Conservation (phyloP, 2,329 filamentous ascomycete genomes). For the Talaromyces sp. region DNA sequence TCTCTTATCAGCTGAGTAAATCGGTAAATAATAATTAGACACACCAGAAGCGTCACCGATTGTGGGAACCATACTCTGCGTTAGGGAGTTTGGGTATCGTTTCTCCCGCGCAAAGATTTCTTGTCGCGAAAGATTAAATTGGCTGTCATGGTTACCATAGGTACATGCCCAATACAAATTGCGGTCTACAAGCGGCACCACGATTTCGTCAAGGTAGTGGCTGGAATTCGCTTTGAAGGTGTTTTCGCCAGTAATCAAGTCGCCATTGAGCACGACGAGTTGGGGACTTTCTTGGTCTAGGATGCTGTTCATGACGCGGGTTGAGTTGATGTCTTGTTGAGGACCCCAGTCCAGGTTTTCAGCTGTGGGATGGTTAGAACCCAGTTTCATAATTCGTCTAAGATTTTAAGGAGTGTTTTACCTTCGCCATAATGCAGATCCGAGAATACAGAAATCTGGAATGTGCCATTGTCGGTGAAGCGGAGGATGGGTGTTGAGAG, state of each 20-base stretch:
- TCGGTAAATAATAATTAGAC: conserved; percentile 55
- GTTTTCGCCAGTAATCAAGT: conserved; percentile 68
- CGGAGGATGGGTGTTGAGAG: conserved; percentile 18
- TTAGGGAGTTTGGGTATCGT: conserved; percentile 37
- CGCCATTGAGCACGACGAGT: conserved; percentile 67
- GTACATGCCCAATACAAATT: conserved; percentile 62
- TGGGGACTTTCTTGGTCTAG: conserved; percentile 33
- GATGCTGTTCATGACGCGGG: conserved; percentile 14
- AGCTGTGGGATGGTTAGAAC: conserved; percentile 4
- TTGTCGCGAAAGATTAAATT: conserved; percentile 54
- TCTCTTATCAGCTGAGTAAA: conserved; percentile 47
- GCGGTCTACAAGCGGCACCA: conserved; percentile 55
- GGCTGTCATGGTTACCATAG: conserved; percentile 68
- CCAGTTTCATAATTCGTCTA: not conserved
- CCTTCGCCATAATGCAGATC: conserved; percentile 71
- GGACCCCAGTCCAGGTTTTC: conserved; percentile 15
- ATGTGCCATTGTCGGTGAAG: conserved; percentile 31
- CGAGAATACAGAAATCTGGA: conserved; percentile 59
- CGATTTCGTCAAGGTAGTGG: conserved; percentile 57
- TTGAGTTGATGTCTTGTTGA: conserved; percentile 16
- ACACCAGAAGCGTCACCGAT: conserved; percentile 37
- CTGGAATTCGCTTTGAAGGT: conserved; percentile 55
- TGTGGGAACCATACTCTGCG: conserved; percentile 41
- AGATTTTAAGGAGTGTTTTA: conserved; percentile 25
- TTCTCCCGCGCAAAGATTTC: conserved; percentile 43